Base-by-base conservation (phyloP, 2,329 filamentous ascomycete species). In the Aspergillus versicolor region DNA sequence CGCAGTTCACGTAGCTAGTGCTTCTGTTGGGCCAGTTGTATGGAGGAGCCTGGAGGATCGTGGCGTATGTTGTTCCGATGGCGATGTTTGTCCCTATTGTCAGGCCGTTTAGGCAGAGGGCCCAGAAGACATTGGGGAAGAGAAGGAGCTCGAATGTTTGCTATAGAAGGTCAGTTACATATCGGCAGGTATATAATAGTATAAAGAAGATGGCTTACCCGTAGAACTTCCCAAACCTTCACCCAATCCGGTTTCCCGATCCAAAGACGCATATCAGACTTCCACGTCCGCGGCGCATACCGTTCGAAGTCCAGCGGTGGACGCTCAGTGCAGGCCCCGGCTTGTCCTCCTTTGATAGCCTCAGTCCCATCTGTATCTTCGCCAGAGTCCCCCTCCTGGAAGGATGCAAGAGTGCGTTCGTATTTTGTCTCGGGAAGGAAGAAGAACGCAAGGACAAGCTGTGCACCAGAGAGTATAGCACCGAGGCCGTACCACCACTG, bases 381-480 rank as follows among this genome's bases (percentile, higher is more conserved):
- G 51, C 19, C 40, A 5, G 62, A 34, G 22, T 61, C 49, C 1
- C 61, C 63, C 40, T 75, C 73, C 32, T 75, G 74, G 49, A 75
- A 79, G 0, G 77, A 70, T 1, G 64, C 61, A 0, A 75, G 59
- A 2, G 72, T 64, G 0, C 76, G 72, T 32, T 71, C 60, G 53
- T 80, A 80, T 49, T 75, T 74, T 2, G 75, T 77, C 64, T 80
- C 77, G 0, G 77, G 77, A 0, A 79, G 67, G 34, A 75, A 71
- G 57, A 77, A 68, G 12, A 78, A 58, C 1, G 73, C 71, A 1
- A 74, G 48, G 13, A 79, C 15, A 2, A 76, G 66, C 4, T 72
- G 68, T 0, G 70, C 57, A 4, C 65, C 75, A 1, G 67, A 61
- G 1, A 79, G 59, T 1, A 69, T 70, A 4, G 70, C 73, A 1